Percentiles rank a stretch among this genome's conserved stretches.
These are phyloP conservation scores for Starmera pachycereana DNA, from an alignment of 805 yeast species.

Conservation along the genomic window DNA sequence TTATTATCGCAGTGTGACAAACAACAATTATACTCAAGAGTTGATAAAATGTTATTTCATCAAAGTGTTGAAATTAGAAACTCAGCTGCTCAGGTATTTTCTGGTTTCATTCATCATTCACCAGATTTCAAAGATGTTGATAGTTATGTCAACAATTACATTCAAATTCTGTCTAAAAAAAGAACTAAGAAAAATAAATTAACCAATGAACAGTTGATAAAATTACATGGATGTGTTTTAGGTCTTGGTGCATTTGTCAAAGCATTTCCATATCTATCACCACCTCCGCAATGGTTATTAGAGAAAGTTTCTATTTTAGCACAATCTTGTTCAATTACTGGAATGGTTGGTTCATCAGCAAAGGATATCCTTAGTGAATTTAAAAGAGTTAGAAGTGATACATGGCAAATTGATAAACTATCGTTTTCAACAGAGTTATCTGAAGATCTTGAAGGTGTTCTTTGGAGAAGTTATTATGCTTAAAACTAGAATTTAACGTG, in stretches of 20 bases:
- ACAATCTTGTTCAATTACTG: constrained; percentile 61
- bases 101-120: constrained; percentile 60
- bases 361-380: constrained; percentile 74
- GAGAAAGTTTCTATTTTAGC: constrained; percentile 58
- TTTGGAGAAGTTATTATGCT: constrained; percentile 87
- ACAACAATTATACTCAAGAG: constrained; percentile 36
- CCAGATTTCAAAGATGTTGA: constrained; percentile 31
- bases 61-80: constrained; percentile 67
- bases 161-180: constrained; percentile 16
- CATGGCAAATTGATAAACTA: constrained; percentile 86
- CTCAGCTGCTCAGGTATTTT: constrained; percentile 60
- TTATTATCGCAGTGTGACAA: constrained; percentile 39
- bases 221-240: constrained; percentile 74
- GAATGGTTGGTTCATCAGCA: constrained; percentile 74
- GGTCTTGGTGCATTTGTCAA: constrained; percentile 83
- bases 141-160: constrained; percentile 25
- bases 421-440: constrained; percentile 69
- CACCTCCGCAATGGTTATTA: constrained; percentile 91
- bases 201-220: constrained; percentile 30
- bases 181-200: constrained; percentile 20
- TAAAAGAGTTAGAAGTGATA: constrained; percentile 86
- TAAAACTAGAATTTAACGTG: constrained; percentile 17
- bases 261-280: constrained; percentile 85
- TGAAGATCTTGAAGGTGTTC: constrained; percentile 88
- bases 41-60: constrained; percentile 45